Base-by-base conservation (phyloP, 23 red algal genomes). In the Gracilaria domingensis region DNA sequence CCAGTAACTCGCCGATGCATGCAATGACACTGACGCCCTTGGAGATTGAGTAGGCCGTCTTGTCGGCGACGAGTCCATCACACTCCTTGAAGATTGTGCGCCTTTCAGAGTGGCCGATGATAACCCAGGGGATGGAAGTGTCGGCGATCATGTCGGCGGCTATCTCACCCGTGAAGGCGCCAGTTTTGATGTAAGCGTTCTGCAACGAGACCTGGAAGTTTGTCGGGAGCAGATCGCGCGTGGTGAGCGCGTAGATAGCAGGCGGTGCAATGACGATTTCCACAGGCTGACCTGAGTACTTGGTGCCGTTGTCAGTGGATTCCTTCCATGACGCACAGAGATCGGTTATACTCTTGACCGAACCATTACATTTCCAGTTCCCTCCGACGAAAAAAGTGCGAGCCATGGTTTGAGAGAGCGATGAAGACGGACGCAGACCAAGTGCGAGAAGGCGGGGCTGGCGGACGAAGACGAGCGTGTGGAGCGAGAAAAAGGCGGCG, bases 341-440 rank as follows among this genome's bases (percentile, higher is more conserved):
- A 72, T 78, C 78, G 21, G 81, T 85, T 78, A 95, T 95, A 60
- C 40, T 86, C 39, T 64, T 83, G 73, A 91, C 16, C 28, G 91
- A 94, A 39, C 96, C 92, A 79, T 98, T 98, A 66, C 96, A 98
- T 60, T 98, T 98, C 96, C 96, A 98, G 91, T 98, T 98, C 0
- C 96, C 96, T 75, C 96, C 96, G 40, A 98, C 96, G 70, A 94
- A 91, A 79, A 95, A 98, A 9, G 75, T 95, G 54, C 96, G 85
- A 91, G 38, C 40, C 96, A 97, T 97, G 37, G 39, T 93, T n/a
- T 14, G 32, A 69, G 11, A 8, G 30, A 18, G 51, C 51, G 51
- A 18, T 18, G 51, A 55, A 16, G 17, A 55, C 9, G 9, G 42
- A 45, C 5, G 42, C 4, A 59, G 55, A 24, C n/a, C n/a, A n/a